A percentile compares a stretch with the other conserved stretches of the same genome.
These are phyloP conservation scores for Suhomyces choctaworum DNA, from an alignment of 1,139 yeast genomes.

Conservation along the genomic window DNA sequence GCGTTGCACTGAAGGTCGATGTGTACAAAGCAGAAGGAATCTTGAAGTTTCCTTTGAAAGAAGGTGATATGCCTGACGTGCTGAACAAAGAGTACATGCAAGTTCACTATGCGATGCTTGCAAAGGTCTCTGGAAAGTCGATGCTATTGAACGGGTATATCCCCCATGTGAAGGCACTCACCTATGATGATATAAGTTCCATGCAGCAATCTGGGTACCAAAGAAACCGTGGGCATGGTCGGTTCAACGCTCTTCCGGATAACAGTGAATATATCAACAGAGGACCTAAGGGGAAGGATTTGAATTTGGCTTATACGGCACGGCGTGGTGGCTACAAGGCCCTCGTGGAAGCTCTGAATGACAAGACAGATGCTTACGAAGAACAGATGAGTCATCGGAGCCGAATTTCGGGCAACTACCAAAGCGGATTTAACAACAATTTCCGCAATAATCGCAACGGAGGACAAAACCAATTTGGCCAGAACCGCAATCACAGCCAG, in stretches of 20 bases:
- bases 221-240: conserved; percentile 26
- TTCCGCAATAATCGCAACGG: conserved; percentile 5
- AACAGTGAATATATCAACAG: conserved; percentile 41
- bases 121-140: conserved; percentile 61
- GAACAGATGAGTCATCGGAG: conserved; percentile 12
- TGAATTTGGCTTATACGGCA: conserved; percentile 34
- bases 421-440: conserved; percentile 12
- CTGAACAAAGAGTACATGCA: conserved; percentile 57
- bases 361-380: conserved; percentile 15
- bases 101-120: conserved; percentile 58
- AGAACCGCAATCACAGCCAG: conserved; percentile 13
- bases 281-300: conserved; percentile 44
- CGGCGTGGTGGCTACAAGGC: conserved; percentile 47
- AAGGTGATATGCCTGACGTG: conserved; percentile 58
- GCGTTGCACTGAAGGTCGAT: conserved; percentile 49
- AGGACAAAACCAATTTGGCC: conserved; percentile 14
- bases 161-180: conserved; percentile 60
- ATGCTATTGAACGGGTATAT: conserved; percentile 82
- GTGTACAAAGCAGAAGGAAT: conserved; percentile 50
- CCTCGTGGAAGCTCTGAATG: conserved; percentile 19
- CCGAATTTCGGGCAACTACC: conserved; percentile 10
- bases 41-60: conserved; percentile 61
- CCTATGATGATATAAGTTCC: conserved; percentile 68
- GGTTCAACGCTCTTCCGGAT: conserved; percentile 36
- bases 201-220: conserved; percentile 49